Percentiles rank a stretch among this genome's conserved stretches.
phyloP scores from a whole-genome alignment of 164 flowering plant genomes.

The Santalum album region DNA sequence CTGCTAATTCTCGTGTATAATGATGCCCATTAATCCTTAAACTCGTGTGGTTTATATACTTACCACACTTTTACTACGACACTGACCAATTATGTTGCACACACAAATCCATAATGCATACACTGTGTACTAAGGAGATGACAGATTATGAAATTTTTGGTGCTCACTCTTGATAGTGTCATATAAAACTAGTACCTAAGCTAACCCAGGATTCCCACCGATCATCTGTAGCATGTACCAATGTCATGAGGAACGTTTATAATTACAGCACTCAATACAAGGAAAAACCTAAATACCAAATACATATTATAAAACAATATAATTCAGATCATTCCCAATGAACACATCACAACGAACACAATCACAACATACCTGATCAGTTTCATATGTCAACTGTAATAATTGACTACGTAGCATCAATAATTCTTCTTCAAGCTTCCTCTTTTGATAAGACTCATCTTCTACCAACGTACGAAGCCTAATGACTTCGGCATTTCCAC shows the following conservation, averaged over 20 bases:
- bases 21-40: too few species aligned
- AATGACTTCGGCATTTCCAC: slow-evolving; percentile 1
- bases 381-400: background rate
- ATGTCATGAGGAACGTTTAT: background rate
- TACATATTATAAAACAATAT: background rate
- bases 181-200: background rate
- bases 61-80: too few species aligned
- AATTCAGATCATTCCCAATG: background rate
- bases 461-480: background rate
- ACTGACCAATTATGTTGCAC: too few species aligned
- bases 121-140: too few species aligned
- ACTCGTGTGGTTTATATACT: too few species aligned
- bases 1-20: too few species aligned
- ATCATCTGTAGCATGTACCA: background rate
- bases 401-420: background rate
- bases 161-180: background rate
- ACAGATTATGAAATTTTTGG: background rate
- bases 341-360: background rate
- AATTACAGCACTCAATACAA: background rate
- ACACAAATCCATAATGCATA: too few species aligned
- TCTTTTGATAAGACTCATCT: background rate
- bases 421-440: slow-evolving; percentile 3
- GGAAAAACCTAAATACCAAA: background rate
- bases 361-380: background rate
- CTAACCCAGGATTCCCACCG: background rate